Percentiles rank a stretch among this genome's conserved stretches.
Conservation (phyloP, 2,329 filamentous ascomycete genomes). For the Sporothrix sp. region DNA sequence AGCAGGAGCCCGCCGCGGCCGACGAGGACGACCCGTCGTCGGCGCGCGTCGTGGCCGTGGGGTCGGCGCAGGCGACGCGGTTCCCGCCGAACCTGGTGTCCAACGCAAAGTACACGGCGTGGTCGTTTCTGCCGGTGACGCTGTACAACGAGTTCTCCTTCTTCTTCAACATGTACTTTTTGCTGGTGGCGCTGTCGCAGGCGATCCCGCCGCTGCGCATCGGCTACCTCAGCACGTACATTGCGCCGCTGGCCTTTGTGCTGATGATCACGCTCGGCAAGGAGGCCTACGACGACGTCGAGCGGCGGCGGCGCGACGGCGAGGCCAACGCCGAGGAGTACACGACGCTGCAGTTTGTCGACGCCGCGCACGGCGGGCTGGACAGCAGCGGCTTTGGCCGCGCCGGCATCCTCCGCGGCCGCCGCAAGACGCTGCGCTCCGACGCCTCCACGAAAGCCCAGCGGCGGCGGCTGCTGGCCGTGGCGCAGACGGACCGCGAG, state of each 20-base stretch:
- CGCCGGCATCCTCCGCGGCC: conserved; percentile 15
- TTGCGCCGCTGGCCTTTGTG: conserved; percentile 86
- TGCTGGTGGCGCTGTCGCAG: conserved; percentile 89
- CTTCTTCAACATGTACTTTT: conserved; percentile 99
- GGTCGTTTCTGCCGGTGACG: conserved; percentile 88
- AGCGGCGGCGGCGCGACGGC: conserved; percentile 71
- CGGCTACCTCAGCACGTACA: conserved; percentile 88
- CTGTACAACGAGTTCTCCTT: conserved; percentile 99
- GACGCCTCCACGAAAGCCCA: conserved; percentile 29
- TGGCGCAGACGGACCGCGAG: conserved; percentile 24
- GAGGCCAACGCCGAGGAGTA: conserved; percentile 94
- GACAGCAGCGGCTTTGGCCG: conserved; percentile 1
- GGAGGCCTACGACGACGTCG: conserved; percentile 90
- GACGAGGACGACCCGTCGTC: conserved; percentile 58
- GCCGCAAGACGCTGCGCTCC: conserved; percentile 39
- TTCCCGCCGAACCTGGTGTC: conserved; percentile 89
- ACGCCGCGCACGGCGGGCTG: conserved; percentile 30
- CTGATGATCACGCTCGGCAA: conserved; percentile 88
- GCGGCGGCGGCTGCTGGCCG: conserved; percentile 25
- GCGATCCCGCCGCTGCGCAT: conserved; percentile 82
- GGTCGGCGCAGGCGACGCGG: conserved; percentile 58
- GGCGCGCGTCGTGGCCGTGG: conserved; percentile 67
- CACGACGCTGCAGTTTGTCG: conserved; percentile 62
- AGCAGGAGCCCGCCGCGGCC: too few relatives aligned
- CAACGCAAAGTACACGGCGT: conserved; percentile 94